Conservation (phyloP, 495 filamentous ascomycete species). For the Tricharina praecox region DNA sequence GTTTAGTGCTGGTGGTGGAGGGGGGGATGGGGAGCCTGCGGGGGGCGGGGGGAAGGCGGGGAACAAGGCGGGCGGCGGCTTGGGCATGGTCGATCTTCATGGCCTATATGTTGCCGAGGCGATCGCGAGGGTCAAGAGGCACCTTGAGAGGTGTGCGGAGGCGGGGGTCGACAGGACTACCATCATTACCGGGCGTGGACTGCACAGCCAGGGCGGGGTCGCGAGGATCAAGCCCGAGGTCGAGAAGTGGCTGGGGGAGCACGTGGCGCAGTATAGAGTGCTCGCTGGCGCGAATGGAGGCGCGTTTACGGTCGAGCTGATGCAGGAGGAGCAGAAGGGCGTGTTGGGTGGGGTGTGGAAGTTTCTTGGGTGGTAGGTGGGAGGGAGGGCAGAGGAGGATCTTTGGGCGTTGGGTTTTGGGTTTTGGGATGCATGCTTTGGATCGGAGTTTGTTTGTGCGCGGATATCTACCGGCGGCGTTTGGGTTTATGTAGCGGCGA, state of each 20-base stretch:
- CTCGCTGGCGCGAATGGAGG: conserved; percentile 30
- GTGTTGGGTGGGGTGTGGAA: neutral
- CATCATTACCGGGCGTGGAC: conserved; percentile 19
- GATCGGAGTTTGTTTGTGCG: no score
- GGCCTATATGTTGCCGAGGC: conserved; percentile 20
- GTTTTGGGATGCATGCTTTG: no score
- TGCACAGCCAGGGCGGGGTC: conserved; percentile 17
- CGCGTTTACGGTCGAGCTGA: conserved; percentile 18
- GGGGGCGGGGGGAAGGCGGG: neutral
- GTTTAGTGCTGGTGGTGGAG: no score
- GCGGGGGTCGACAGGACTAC: conserved; percentile 10
- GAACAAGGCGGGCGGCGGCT: neutral
- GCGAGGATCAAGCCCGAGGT: conserved; percentile 21
- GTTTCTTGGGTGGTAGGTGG: neutral
- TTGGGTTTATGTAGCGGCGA: no score
- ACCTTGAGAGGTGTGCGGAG: conserved; percentile 12
- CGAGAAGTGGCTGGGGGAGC: conserved; percentile 17
- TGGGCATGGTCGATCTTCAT: conserved; percentile 16
- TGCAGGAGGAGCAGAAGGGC: neutral
- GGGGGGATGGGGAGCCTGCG: no score
- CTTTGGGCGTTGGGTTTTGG: no score
- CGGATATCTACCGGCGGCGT: no score
- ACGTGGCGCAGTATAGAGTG: conserved; percentile 22
- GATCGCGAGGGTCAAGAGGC: conserved; percentile 9
- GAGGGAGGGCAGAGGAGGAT: no score